Evolutionary conservation across 140 eudicot genomes (phyloP), one percentile per base, ranked within the genome.

Genomic region (Oenanthe javanica): DNA sequence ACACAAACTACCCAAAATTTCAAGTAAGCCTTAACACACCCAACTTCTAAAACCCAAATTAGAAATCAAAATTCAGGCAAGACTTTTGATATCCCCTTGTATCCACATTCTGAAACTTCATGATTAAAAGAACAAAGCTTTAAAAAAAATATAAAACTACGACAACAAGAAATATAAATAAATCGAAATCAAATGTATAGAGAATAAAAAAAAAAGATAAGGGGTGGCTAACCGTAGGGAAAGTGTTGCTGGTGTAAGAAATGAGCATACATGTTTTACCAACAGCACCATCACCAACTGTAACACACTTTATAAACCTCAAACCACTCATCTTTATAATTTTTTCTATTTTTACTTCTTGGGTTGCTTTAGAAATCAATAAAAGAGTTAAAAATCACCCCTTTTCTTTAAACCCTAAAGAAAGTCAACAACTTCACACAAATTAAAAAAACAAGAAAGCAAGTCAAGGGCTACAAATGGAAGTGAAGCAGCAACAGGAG

Each of bases 201-300:
- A 31, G 55, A 31, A 31, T 31, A 31, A 31, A 31, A 31, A 31
- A 31, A 31, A 31, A 31, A 31, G 36, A 31, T 31, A 31, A 31
- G 36, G 36, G 36, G 14, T 50, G 55, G 55, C 75, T 77, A 3
- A 81, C 84, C 45, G 84, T 81, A 46, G 84, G 84, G 75, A 81
- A 81, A 8, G 84, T 81, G 66, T 81, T 75, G 79, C 73, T 72
- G 74, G 83, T 81, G 79, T 81, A 81, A 38, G 83, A 81, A 19
- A 81, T 81, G n/a, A 81, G 64, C 79, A 81, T 54, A 57, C 84
- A 81, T 12, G 84, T 81, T 48, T 81, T 81, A 5, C 84, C 84
- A n/a, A 81, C 84, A 42, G 84, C 84, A 59, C 84, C 84, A 59
- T 81, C 84, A 38, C 84, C 84, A 27, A 81, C 84, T 14, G 84